These are phyloP conservation scores for Debaryomycetaceae sp. DNA, from an alignment of 1,139 yeast genomes.

Conservation along the genomic window DNA sequence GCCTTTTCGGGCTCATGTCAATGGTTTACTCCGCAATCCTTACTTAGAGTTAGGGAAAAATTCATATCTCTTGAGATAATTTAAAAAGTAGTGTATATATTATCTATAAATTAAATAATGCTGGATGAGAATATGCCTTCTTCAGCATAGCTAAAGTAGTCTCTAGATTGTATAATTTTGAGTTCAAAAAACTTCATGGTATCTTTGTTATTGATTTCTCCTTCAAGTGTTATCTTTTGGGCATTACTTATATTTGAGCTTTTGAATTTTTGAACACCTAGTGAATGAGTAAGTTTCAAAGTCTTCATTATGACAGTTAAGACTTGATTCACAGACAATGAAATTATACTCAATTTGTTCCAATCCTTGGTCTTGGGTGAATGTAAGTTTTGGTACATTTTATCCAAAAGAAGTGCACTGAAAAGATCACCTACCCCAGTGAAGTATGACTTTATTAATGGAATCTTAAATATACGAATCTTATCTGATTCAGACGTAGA, in stretches of 20 bases:
- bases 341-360: conserved; percentile 11
- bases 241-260: conserved; percentile 3
- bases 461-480: conserved; percentile 39
- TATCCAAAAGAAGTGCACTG: conserved; percentile 71
- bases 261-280: conserved; percentile 14
- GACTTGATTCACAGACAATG: conserved; percentile 45
- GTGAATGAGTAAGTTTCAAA: conserved; percentile 35
- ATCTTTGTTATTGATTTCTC: conserved; percentile 34
- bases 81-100: not conserved
- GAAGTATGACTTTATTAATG: conserved; percentile 66
- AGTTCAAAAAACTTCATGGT: conserved; percentile 43
- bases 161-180: conserved; percentile 34
- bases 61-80: too few relatives aligned
- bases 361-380: conserved; percentile 1
- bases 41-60: too few relatives aligned
- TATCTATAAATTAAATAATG: not conserved
- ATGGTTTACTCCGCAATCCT: too few relatives aligned
- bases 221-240: conserved; percentile 10
- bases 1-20: conserved; percentile 10
- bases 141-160: conserved; percentile 24
- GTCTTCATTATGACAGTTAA: conserved; percentile 49
- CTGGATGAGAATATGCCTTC: conserved; percentile 16
- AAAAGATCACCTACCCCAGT: conserved; percentile 94
- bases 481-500: conserved; percentile 26
- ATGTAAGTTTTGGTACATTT: conserved; percentile 34